Conservation (phyloP, 805 yeast species). For the Ogataea pini region DNA sequence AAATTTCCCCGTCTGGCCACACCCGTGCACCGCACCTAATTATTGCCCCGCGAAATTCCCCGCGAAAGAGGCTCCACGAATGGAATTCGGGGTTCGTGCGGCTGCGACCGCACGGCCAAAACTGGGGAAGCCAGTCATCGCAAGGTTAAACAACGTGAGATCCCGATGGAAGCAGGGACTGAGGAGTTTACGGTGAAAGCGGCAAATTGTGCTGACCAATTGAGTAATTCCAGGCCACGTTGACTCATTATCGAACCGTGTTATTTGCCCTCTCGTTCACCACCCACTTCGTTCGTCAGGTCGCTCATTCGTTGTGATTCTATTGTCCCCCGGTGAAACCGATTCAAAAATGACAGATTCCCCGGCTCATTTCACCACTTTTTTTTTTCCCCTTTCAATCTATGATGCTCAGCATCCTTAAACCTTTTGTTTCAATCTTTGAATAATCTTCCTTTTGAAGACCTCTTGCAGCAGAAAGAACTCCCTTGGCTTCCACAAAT, state of each 20-base stretch:
- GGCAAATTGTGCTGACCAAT: no score
- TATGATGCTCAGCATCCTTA: background rate
- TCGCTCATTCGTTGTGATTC: no score
- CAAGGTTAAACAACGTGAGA: no score
- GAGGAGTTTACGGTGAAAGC: no score
- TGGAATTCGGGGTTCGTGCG: background rate
- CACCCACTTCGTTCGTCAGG: no score
- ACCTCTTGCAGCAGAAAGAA: background rate
- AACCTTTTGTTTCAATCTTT: background rate
- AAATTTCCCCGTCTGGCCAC: background rate
- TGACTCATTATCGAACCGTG: no score
- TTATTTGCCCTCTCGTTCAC: no score
- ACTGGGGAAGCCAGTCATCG: background rate
- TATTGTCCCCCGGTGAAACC: background rate
- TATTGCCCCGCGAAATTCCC: slow-evolving; percentile 1
- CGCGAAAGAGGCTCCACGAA: slow-evolving; percentile 2
- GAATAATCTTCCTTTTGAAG: background rate
- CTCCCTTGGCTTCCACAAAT: no score
- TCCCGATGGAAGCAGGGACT: no score
- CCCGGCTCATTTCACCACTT: background rate
- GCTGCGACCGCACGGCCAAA: background rate
- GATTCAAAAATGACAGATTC: background rate
- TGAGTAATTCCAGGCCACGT: no score
- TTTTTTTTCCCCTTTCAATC: background rate
- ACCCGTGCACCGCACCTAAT: background rate